Evolutionary conservation across 2,329 filamentous ascomycete species (phyloP).

Genomic region (Cordyceps militaris): DNA sequence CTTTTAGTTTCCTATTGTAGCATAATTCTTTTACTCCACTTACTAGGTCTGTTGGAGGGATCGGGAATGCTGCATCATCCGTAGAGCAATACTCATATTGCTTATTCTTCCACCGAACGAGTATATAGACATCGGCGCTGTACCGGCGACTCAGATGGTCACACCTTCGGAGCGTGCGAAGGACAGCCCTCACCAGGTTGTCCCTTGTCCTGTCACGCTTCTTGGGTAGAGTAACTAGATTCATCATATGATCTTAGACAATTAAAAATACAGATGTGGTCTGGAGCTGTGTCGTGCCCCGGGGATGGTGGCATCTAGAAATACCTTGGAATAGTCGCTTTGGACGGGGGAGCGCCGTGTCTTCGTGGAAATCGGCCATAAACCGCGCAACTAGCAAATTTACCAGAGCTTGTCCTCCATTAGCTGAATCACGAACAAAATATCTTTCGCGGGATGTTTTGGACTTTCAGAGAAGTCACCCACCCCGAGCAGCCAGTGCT

Average conservation of each 20-base stretch:
- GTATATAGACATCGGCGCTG: not conserved
- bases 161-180: slow-evolving; percentile 1
- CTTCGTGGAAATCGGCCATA: not conserved
- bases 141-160: not conserved
- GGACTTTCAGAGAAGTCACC: not conserved
- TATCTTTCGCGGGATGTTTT: not conserved
- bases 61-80: not conserved
- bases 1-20: not conserved
- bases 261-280: not conserved
- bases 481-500: not conserved
- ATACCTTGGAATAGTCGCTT: not conserved
- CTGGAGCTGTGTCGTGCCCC: not conserved
- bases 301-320: not conserved
- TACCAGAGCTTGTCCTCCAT: not conserved
- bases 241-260: not conserved
- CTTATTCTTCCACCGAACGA: slow-evolving; percentile 6
- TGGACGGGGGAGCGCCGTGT: not conserved
- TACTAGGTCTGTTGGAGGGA: not conserved
- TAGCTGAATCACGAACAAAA: not conserved
- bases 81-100: not conserved
- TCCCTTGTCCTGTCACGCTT: slow-evolving; percentile 5
- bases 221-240: not conserved
- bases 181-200: not conserved
- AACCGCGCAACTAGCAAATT: not conserved
- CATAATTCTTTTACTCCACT: not conserved